Percentiles rank a stretch among this genome's conserved stretches.
Evolutionary conservation across 2,329 filamentous ascomycete species (phyloP).

Genomic region (Byssothecium circinans): DNA sequence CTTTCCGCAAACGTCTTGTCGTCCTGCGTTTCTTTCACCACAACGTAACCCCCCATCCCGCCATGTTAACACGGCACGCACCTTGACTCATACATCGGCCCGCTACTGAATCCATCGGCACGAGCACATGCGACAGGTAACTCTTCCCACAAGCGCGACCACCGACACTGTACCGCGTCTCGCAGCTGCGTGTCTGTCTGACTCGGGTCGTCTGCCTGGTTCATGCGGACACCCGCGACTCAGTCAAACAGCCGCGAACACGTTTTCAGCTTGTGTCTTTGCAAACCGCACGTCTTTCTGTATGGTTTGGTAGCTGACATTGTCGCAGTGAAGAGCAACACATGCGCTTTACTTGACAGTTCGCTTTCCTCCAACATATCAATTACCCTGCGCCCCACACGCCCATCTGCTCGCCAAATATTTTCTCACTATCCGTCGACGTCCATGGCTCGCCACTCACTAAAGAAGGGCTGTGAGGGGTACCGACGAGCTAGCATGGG

Average conservation of each 20-base stretch:
- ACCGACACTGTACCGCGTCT: slow-evolving; percentile 22
- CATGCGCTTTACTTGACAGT: slow-evolving; percentile 29
- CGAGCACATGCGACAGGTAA: slow-evolving; percentile 41
- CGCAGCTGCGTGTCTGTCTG: slow-evolving; percentile 29
- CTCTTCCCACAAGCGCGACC: slow-evolving; percentile 26
- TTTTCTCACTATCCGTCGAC: slow-evolving; percentile 15
- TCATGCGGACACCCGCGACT: slow-evolving; percentile 31
- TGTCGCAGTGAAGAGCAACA: slow-evolving; percentile 37
- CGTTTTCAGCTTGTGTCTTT: slow-evolving; percentile 43
- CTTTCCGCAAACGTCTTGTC: slow-evolving; percentile 36
- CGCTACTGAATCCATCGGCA: slow-evolving; percentile 17
- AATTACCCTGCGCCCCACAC: slow-evolving; percentile 21
- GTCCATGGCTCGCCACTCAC: slow-evolving; percentile 27
- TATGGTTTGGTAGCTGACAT: slow-evolving; percentile 42
- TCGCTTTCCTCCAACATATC: slow-evolving; percentile 33
- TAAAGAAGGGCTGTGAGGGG: slow-evolving; percentile 24
- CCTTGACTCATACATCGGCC: slow-evolving; percentile 27
- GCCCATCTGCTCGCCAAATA: slow-evolving; percentile 15
- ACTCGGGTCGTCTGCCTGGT: slow-evolving; percentile 37
- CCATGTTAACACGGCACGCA: slow-evolving; percentile 34
- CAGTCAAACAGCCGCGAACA: slow-evolving; percentile 43
- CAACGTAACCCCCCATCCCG: slow-evolving; percentile 35
- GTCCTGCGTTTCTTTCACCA: slow-evolving; percentile 30
- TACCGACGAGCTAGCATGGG: slow-evolving; percentile 32
- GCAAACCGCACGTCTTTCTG: slow-evolving; percentile 39